Conservation (phyloP, 768 basidiomycete genomes). For the Sporobolomyces phaffii region DNA sequence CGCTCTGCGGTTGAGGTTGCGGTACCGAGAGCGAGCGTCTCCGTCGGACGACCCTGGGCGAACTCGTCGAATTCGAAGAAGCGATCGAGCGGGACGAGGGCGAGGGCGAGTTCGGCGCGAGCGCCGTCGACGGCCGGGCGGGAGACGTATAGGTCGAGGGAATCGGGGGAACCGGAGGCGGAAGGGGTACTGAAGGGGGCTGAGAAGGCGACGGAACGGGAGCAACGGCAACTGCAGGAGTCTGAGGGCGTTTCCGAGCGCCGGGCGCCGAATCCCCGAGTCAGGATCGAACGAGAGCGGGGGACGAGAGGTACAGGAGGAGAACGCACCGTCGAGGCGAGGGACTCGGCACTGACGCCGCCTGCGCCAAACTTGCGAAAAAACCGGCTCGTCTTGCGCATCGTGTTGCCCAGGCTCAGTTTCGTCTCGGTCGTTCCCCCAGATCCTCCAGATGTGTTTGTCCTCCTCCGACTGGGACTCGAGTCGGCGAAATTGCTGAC, state of each 20-base stretch:
- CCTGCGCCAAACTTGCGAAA: slow-evolving; percentile 41
- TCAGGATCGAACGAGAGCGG: not conserved
- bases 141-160: slow-evolving; percentile 14
- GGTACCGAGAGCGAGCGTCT: not conserved
- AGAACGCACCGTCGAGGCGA: not conserved
- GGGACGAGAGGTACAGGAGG: not conserved
- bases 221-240: no score
- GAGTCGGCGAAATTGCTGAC: not conserved
- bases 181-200: not conserved
- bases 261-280: no score
- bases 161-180: slow-evolving; percentile 21
- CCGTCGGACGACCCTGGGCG: not conserved
- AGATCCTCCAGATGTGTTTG: no score
- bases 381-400: slow-evolving; percentile 42
- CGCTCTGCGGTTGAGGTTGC: not conserved
- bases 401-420: slow-evolving; percentile 34
- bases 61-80: not conserved
- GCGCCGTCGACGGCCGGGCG: not conserved
- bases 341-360: not conserved
- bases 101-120: not conserved
- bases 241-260: no score
- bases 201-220: no score
- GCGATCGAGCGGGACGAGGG: not conserved
- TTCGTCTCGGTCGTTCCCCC: not conserved
- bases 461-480: not conserved